These are phyloP conservation scores for Gryganskiella cystojenkinii DNA, from an alignment of 192 early-diverging fungal genomes.

Conservation along the genomic window DNA sequence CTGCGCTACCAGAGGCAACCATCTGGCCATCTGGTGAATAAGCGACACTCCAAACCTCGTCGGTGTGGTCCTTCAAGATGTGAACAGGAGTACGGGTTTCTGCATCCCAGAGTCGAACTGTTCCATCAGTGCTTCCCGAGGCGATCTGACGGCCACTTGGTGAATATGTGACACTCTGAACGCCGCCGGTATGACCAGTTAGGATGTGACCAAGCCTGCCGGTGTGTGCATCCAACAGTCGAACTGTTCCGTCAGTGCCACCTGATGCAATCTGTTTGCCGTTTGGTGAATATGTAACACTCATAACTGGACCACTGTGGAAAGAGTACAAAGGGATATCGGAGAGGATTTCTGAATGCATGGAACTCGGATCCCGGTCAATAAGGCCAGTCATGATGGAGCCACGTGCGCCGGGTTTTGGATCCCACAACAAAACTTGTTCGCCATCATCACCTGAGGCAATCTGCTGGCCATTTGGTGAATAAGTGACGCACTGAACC, in stretches of 20 bases:
- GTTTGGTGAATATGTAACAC: constrained; percentile 1
- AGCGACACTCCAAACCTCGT: not conserved
- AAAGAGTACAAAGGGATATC: too few species aligned
- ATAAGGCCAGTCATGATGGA: too few species aligned
- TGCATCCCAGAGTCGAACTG: not conserved
- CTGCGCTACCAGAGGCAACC: not conserved
- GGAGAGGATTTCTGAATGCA: not conserved
- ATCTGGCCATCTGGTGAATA: not conserved
- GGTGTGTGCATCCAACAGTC: not conserved
- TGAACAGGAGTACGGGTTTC: not conserved
- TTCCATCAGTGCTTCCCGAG: not conserved
- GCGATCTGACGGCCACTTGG: not conserved
- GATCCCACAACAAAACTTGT: not conserved
- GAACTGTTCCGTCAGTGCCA: not conserved
- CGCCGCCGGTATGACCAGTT: not conserved
- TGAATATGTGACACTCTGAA: not conserved
- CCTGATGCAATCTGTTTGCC: constrained; percentile 5
- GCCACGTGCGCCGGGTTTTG: too few species aligned
- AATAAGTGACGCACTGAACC: not conserved
- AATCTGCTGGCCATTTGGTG: not conserved
- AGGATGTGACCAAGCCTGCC: not conserved
- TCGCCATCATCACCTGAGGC: not conserved
- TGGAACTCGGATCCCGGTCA: too few species aligned
- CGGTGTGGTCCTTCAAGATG: not conserved
- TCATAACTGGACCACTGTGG: not conserved